phyloP scores from a whole-genome alignment of 1,284 basidiomycete species.

The Leccinum solheimii region DNA sequence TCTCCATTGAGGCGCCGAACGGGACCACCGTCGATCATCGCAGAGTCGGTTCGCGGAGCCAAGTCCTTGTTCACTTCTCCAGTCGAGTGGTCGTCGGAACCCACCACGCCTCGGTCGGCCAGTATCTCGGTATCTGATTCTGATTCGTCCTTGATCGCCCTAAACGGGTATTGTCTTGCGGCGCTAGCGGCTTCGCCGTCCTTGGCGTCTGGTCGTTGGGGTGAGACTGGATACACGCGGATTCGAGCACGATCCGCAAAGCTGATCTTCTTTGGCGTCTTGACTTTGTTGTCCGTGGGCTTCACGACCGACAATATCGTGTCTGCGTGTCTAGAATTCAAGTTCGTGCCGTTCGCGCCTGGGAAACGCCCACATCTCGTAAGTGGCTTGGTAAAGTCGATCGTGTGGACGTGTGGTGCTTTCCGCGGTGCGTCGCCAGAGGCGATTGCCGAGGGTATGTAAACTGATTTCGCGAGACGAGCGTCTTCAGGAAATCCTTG shows the following conservation, averaged over 20 bases:
- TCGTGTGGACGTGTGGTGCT: constrained; percentile 16
- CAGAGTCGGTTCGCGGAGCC: not conserved
- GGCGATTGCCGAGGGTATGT: not conserved
- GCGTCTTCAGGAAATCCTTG: no score
- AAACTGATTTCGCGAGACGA: not conserved
- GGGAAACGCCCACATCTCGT: constrained; percentile 17
- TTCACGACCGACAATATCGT: constrained; percentile 13
- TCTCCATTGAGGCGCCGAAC: not conserved
- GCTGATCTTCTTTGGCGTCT: constrained; percentile 31
- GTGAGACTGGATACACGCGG: constrained; percentile 26
- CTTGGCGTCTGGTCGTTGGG: constrained; percentile 7
- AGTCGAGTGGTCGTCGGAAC: not conserved
- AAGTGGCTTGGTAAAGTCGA: constrained; percentile 32
- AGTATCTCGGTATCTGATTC: not conserved
- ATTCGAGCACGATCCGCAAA: constrained; percentile 30
- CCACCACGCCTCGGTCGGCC: not conserved
- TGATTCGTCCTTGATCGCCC: not conserved
- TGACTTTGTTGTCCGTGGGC: constrained; percentile 11
- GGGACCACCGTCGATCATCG: not conserved
- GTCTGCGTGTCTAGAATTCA: not conserved
- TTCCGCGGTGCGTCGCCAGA: not conserved
- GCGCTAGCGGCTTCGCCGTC: not conserved
- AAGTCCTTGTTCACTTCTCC: constrained; percentile 2
- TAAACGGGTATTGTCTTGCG: not conserved
- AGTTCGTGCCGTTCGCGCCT: not conserved